Conservation (phyloP, 2,329 filamentous ascomycete genomes). For the Aureobasidium sp. region DNA sequence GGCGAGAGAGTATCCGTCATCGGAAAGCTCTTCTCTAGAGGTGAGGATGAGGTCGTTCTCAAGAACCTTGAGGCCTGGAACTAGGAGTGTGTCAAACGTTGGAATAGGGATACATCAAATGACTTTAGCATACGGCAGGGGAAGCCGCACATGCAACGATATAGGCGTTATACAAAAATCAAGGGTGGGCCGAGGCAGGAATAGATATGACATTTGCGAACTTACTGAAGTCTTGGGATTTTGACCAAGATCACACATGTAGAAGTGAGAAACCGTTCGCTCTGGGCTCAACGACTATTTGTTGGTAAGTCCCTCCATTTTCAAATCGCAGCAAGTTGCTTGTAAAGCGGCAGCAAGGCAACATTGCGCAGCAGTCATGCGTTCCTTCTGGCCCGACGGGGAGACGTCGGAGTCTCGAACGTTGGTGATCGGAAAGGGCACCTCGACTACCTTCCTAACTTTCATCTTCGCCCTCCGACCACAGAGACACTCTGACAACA, state of each 20-base stretch:
- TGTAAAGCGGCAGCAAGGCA: background rate
- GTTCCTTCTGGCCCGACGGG: background rate
- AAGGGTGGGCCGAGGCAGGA: background rate
- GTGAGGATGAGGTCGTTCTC: slow-evolving; percentile 22
- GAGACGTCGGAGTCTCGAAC: background rate
- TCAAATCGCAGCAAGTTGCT: background rate
- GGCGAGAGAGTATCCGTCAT: slow-evolving; percentile 75
- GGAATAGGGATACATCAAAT: background rate
- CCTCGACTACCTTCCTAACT: background rate
- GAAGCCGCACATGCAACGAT: background rate
- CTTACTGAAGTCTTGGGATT: background rate
- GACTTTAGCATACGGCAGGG: background rate
- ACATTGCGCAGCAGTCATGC: background rate
- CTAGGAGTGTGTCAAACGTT: background rate
- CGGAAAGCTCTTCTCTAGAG: slow-evolving; percentile 60
- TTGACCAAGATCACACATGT: background rate
- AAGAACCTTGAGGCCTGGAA: slow-evolving; percentile 16
- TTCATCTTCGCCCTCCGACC: background rate
- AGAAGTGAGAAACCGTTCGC: background rate
- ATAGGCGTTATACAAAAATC: slow-evolving; percentile 8
- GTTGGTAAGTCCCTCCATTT: background rate
- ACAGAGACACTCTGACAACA: background rate
- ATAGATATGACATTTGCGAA: slow-evolving; percentile 8
- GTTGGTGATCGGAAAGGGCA: background rate
- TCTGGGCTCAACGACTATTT: background rate